Conservation (phyloP, 2,329 filamentous ascomycete genomes). For the Pseudocercospora fuligena region DNA sequence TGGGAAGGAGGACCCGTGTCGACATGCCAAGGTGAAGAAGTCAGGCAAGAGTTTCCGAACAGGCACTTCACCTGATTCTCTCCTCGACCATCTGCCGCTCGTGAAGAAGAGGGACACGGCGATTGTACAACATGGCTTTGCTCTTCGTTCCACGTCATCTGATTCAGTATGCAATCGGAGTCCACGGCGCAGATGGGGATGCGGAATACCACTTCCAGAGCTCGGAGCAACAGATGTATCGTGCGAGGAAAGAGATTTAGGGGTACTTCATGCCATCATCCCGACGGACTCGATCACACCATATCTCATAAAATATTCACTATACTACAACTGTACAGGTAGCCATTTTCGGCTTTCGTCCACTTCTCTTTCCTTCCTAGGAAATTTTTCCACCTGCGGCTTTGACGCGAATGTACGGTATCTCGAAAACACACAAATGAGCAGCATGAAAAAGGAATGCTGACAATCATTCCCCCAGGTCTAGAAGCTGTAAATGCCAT, state of each 20-base stretch:
- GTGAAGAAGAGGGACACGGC: neutral
- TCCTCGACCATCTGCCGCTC: neutral
- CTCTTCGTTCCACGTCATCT: neutral
- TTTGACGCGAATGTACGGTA: slow-evolving; percentile 1
- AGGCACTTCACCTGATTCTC: neutral
- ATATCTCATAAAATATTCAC: neutral
- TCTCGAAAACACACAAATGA: neutral
- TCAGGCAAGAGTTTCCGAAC: neutral
- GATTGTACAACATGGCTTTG: neutral
- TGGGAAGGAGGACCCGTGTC: neutral
- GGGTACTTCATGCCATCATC: neutral
- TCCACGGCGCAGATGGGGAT: neutral
- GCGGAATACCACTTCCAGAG: neutral
- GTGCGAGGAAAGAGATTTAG: neutral
- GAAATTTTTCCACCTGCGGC: neutral
- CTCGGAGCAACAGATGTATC: neutral
- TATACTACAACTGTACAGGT: neutral
- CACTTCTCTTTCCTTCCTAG: neutral
- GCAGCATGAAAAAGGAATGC: neutral
- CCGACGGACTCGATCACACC: neutral
- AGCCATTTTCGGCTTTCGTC: neutral
- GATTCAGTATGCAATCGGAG: neutral
- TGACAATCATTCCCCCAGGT: neutral
- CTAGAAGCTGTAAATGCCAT: neutral
- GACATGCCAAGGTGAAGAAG: neutral